Percentiles rank a stretch among this genome's conserved stretches.
Conservation (phyloP, 768 basidiomycete species). For the Zangia roseola region DNA sequence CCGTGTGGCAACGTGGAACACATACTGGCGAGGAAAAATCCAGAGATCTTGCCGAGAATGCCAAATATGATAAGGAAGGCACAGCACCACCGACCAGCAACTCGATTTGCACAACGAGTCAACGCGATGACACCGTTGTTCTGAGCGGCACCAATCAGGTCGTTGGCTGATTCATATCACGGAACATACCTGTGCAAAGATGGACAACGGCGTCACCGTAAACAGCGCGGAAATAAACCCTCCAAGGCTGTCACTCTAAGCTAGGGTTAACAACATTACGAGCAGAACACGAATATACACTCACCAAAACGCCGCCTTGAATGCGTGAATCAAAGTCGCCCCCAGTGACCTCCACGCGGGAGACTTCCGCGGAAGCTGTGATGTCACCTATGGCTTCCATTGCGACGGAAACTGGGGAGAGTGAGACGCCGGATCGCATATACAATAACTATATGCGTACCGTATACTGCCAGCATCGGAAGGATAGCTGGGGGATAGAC, state of each 20-base stretch:
- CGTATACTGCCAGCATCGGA: constrained; percentile 61
- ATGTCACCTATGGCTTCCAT: constrained; percentile 89
- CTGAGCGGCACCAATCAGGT: constrained; percentile 27
- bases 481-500: constrained; percentile 72
- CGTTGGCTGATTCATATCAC: neutral
- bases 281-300: constrained; percentile 9
- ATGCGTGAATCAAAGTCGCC: constrained; percentile 78
- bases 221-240: constrained; percentile 79
- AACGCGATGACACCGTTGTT: constrained; percentile 84
- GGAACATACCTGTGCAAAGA: constrained; percentile 59
- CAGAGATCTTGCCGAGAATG: constrained; percentile 77
- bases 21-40: constrained; percentile 75
- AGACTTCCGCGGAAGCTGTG: constrained; percentile 81
- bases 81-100: constrained; percentile 79
- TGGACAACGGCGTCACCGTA: constrained; percentile 77
- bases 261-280: neutral
- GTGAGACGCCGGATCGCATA: constrained; percentile 5
- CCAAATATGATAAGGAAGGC: constrained; percentile 79
- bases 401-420: constrained; percentile 54
- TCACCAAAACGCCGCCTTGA: constrained; percentile 75
- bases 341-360: constrained; percentile 69
- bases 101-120: constrained; percentile 80
- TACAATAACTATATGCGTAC: constrained; percentile 23
- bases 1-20: neutral
- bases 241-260: constrained; percentile 72